Percentiles rank a stretch among this genome's conserved stretches.
These are phyloP conservation scores for Anisodus tanguticus DNA, from an alignment of 257 asterid species.

Conservation along the genomic window DNA sequence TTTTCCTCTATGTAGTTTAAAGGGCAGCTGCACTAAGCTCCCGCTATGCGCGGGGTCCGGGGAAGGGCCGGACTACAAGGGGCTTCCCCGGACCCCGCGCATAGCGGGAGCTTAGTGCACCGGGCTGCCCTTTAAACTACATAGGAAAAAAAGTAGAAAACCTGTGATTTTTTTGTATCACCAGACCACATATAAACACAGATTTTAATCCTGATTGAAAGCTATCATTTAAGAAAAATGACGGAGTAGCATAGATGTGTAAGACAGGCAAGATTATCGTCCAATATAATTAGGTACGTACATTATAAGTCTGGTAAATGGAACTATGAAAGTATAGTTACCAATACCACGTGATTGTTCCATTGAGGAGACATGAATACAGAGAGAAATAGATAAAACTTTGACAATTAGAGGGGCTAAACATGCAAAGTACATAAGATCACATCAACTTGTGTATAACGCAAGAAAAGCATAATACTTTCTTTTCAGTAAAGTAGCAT, in stretches of 20 bases:
- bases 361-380: conserved; percentile 3
- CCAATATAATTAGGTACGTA: conserved; percentile 2
- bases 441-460: not conserved
- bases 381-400: not conserved
- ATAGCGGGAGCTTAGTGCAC: no score
- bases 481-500: not conserved
- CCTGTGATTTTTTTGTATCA: not conserved
- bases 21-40: no score
- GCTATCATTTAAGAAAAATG: not conserved
- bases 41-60: no score
- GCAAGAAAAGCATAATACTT: not conserved
- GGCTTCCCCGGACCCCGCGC: no score
- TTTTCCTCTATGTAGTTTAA: not conserved
- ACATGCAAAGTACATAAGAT: not conserved
- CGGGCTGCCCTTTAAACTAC: no score
- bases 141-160: not conserved
- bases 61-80: no score
- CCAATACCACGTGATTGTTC: not conserved
- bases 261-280: not conserved
- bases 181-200: not conserved
- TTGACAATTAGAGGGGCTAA: not conserved
- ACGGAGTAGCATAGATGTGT: not conserved
- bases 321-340: conserved; percentile 12
- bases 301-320: conserved; percentile 2
- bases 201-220: not conserved